Evolutionary conservation across 1,284 basidiomycete species (phyloP), one percentile per base, ranked within the genome.

Genomic region (Jaminaea rosea): DNA sequence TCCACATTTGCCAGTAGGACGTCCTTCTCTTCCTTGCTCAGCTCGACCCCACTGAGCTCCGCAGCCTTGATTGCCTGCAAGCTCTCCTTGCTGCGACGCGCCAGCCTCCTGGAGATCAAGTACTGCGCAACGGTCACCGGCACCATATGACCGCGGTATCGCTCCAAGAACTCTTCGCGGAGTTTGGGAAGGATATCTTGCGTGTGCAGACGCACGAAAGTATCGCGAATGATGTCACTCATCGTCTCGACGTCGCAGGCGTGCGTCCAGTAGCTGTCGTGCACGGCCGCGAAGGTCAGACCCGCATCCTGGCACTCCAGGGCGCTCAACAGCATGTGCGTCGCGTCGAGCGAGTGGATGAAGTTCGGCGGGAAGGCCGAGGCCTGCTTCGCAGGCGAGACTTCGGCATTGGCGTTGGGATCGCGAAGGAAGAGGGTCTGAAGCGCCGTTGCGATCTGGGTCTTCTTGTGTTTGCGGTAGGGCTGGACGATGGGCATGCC

Each of bases 181-280:
- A 81, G 67, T 44, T 77, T 73, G 23, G 75, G 75, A 24, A 97
- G 80, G 24, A 97, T 83, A 71, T 93, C 84, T 19, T 87, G 85
- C 19, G 84, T 85, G 75, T 98, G 93, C 9, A 98, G 79, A 3
- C 86, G 83, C 58, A 98, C 87, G 75, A 98, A 98, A 0, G 88
- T 89, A 47, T 93, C 87, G 26, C 93, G 85, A 63, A 98, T 92
- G 63, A 87, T 80, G 45, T 79, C 79, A 0, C 87, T 88, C 90
- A 99, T 94, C 50, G 83, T 78, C 75, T 96, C 88, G 55, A 97
- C 87, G 58, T 82, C 83, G 32, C 79, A 81, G 0, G 93, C 87
- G 72, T 99, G 93, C 6, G 93, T 97, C 93, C 93, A 99, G 78
- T 97, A 99, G 1, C 91, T 96, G 74, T 99, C 94, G 75, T 99